phyloP scores from a whole-genome alignment of 2,329 filamentous ascomycete genomes.

The Pyricularia pennisetigena region DNA sequence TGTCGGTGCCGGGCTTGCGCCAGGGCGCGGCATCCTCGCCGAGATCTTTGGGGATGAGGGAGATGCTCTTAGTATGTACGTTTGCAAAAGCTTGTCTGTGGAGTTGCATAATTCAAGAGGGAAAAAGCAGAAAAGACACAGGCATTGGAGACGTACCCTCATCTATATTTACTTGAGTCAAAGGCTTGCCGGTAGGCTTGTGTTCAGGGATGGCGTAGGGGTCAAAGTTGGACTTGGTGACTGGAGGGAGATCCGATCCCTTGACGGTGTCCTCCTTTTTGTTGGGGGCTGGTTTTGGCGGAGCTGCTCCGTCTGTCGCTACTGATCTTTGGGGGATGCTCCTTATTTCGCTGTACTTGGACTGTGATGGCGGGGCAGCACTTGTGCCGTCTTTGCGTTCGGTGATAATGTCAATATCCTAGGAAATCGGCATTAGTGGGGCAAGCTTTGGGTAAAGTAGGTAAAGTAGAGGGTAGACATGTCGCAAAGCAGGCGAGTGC shows the following conservation, averaged over 20 bases:
- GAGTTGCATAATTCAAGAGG: neutral
- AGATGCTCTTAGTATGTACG: neutral
- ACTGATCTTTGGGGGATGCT: conserved; percentile 54
- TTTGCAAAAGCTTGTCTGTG: neutral
- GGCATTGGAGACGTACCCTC: conserved; percentile 30
- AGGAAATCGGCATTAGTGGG: neutral
- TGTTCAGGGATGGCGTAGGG: conserved; percentile 76
- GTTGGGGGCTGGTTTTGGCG: conserved; percentile 30
- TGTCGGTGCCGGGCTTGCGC: conserved; percentile 87
- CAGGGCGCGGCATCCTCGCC: conserved; percentile 84
- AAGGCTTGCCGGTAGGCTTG: conserved; percentile 69
- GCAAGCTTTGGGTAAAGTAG: neutral
- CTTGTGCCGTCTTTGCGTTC: conserved; percentile 56
- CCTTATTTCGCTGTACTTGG: conserved; percentile 54
- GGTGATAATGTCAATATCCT: conserved; percentile 62
- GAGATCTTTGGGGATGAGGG: conserved; percentile 37
- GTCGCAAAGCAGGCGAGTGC: neutral
- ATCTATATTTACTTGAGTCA: conserved; percentile 67
- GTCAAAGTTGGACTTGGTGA: conserved; percentile 75
- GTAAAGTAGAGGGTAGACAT: neutral
- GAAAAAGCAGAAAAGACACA: neutral
- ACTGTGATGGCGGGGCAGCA: conserved; percentile 45
- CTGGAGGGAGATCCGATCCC: conserved; percentile 36
- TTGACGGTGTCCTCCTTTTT: conserved; percentile 33
- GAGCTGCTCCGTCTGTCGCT: conserved; percentile 37